Evolutionary conservation across 768 basidiomycete genomes (phyloP), one percentile per base, ranked within the genome.

Genomic region (Crucibulum laeve): DNA sequence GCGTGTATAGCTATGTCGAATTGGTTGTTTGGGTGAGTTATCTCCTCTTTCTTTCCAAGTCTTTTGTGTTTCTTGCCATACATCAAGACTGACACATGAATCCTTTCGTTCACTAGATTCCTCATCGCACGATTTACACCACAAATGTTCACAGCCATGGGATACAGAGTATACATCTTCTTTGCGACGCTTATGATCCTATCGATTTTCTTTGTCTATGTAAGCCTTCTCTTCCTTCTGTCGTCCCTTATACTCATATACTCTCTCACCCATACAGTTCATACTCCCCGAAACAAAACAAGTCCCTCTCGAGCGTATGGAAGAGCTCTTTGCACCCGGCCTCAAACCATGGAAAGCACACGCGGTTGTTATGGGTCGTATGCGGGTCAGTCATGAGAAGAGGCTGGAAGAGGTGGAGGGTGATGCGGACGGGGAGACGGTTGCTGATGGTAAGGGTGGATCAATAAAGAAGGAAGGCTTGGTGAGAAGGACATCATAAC

Each of bases 221-320:
- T 66, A 38, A 25, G 63, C n/a, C n/a, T n/a, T 55, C 25, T 11
- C 4, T 17, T 14, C 7, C 11, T 36, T 39, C 28, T 40, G 4
- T 15, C 24, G 17, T 25, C 18, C 35, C 14, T 18, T 18, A n/a
- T 37, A 21, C 33, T 41, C 11, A 48, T 2, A 19, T 28, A 17
- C 46, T 36, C 17, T 24, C 24, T 25, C 5, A 21, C 11, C 10
- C 18, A 45, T 49, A 25, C 38, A 63, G 59, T 51, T 68, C 42
- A 46, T 69, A 24, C 53, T 73, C 8, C 70, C 70, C 1, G 69
- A 72, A 51, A 70, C 70, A 15, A 68, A 65, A 37, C 59, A 63
- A 37, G 42, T 71, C 14, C 70, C 69, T 1, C 59, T 71, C 14
- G 70, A 72, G 52, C 61, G 63, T 36, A 72, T 71, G 67, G 67